Base-by-base conservation (phyloP, 768 basidiomycete species). In the Pulveroboletus ravenelii region DNA sequence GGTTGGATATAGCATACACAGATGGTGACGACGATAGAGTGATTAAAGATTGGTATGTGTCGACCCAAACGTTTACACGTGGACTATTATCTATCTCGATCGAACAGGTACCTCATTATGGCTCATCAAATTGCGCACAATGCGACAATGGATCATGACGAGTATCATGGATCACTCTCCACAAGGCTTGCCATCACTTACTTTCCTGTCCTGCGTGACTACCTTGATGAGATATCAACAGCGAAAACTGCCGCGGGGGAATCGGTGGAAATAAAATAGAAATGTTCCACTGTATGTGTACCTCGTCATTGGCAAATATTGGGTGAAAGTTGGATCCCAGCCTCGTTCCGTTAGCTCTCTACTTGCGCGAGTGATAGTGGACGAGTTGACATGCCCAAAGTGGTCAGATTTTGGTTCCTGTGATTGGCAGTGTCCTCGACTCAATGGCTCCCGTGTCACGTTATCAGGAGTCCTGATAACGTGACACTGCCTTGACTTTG, bases 51-150 rank as follows among this genome's bases (percentile, higher is more conserved):
- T 58, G 57, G 57, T 58, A n/a, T n/a, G 50, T n/a, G 58, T 47
- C 3, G 3, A 41, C 15, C 25, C 32, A 20, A 29, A 32, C 3
- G 5, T 32, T 12, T 8, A 12, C 7, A 10, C 6, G 5, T 13
- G 20, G 48, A 12, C 14, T 2, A 37, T 8, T 50, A 9, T 27
- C 25, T 27, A 55, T 23, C 35, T 34, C 12, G 0, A 20, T 37
- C 20, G 5, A 40, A 45, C 15, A 65, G 64, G 64, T 65, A 57
- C 23, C 59, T 67, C 32, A 58, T 65, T 3, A 62, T 67, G 52
- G 62, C 56, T 2, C 64, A 65, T 13, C 65, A 65, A 45, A 55
- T 65, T 6, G 65, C 64, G 14, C 65, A 65, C 50, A 62, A 67
- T 10, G 39, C 44, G 10, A 50, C 55, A 0, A 45, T 52, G 47